These are phyloP conservation scores for Claviceps sp. DNA, from an alignment of 2,329 filamentous ascomycete genomes.

Conservation along the genomic window DNA sequence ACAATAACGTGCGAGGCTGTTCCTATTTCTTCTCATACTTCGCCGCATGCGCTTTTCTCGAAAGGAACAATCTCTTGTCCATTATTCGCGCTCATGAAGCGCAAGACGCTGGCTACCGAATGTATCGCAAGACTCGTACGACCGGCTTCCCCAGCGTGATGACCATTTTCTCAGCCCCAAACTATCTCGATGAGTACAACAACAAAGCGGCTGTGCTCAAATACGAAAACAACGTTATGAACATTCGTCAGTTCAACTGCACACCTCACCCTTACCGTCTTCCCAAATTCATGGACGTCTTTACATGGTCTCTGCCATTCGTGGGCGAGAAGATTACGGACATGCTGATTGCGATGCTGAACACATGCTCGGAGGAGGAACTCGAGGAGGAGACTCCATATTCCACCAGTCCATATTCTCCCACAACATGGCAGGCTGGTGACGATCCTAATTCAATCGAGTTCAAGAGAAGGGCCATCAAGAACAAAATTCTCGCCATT, in stretches of 20 bases:
- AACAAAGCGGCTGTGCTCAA: conserved; percentile 98
- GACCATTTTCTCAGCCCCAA: conserved; percentile 98
- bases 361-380: conserved; percentile 98
- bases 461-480: conserved; percentile 91
- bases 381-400: conserved; percentile 74
- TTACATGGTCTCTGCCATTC: conserved; percentile 98
- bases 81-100: conserved; percentile 97
- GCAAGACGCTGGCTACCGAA: conserved; percentile 94
- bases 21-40: conserved; percentile 99
- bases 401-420: conserved; percentile 40
- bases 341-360: conserved; percentile 97
- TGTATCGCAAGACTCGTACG: conserved; percentile 97
- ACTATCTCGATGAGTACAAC: conserved; percentile 99
- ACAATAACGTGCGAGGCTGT: conserved; percentile 96
- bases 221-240: conserved; percentile 99
- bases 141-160: conserved; percentile 98
- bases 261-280: conserved; percentile 99
- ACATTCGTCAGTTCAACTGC: conserved; percentile 99
- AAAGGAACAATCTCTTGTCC: conserved; percentile 97
- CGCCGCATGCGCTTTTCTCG: conserved; percentile 89
- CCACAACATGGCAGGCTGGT: conserved; percentile 37
- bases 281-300: conserved; percentile 99
- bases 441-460: conserved; percentile 77
- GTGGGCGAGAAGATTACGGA: conserved; percentile 99
- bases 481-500: conserved; percentile 99